A percentile compares a stretch with the other conserved stretches of the same genome.
Conservation (phyloP, 2,329 filamentous ascomycete genomes). For the Neurospora sp. region DNA sequence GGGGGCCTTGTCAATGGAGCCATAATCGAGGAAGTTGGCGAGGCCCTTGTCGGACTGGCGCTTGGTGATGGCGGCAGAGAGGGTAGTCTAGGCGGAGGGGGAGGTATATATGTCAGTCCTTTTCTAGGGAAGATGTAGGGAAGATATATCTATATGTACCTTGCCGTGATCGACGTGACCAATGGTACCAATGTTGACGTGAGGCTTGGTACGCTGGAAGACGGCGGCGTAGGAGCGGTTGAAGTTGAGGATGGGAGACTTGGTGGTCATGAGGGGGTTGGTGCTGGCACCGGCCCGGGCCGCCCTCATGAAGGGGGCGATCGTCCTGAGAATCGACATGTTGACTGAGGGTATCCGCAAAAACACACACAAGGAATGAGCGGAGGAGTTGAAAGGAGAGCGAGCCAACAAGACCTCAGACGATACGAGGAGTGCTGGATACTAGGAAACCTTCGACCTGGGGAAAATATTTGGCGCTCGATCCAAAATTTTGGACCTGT, state of each 20-base stretch:
- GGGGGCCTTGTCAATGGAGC: slow-evolving; percentile 95
- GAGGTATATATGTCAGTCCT: slow-evolving; percentile 5
- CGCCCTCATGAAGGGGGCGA: slow-evolving; percentile 72
- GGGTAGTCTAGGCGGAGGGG: slow-evolving; percentile 61
- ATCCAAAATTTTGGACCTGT: slow-evolving; percentile 12
- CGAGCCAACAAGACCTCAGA: slow-evolving; percentile 7
- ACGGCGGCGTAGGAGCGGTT: slow-evolving; percentile 51
- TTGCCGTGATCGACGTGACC: slow-evolving; percentile 99
- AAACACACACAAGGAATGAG: slow-evolving; percentile 15
- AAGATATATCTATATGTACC: slow-evolving; percentile 39
- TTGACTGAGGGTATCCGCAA: slow-evolving; percentile 26
- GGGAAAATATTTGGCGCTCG: slow-evolving; percentile 17
- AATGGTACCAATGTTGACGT: slow-evolving; percentile 99
- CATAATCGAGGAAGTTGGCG: slow-evolving; percentile 94
- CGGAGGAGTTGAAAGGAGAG: slow-evolving; percentile 10
- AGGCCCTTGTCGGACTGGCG: slow-evolving; percentile 89
- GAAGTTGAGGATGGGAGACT: slow-evolving; percentile 54
- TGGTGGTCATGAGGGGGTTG: slow-evolving; percentile 62
- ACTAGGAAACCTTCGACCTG: slow-evolving; percentile 2
- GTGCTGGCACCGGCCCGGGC: slow-evolving; percentile 59
- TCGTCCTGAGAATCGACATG: slow-evolving; percentile 72
- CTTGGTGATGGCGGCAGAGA: slow-evolving; percentile 98
- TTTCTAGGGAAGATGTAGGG: background rate
- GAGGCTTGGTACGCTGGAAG: slow-evolving; percentile 87
- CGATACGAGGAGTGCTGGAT: slow-evolving; percentile 5